These are phyloP conservation scores for Cercospora sp. DNA, from an alignment of 2,329 filamentous ascomycete genomes.

Conservation along the genomic window DNA sequence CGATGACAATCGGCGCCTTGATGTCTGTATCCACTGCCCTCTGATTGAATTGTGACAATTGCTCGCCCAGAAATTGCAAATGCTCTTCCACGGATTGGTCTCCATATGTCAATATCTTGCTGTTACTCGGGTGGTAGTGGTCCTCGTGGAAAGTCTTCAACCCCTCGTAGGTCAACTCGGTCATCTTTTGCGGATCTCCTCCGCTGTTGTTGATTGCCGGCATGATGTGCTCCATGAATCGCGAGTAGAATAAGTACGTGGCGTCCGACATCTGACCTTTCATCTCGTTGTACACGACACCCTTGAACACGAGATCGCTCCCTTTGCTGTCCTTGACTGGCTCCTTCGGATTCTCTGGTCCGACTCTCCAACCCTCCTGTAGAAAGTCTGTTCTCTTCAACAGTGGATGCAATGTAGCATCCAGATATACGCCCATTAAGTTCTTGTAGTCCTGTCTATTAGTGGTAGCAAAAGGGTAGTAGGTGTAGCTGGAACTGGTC, in stretches of 20 bases:
- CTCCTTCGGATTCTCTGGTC: slow-evolving; percentile 76
- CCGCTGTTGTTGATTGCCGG: slow-evolving; percentile 95
- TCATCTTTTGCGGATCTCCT: slow-evolving; percentile 94
- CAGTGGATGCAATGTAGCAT: slow-evolving; percentile 86
- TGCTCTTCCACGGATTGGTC: slow-evolving; percentile 85
- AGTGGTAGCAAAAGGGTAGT: slow-evolving; percentile 96
- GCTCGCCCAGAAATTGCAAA: slow-evolving; percentile 72
- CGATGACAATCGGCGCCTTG: slow-evolving; percentile 72
- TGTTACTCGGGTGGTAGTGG: slow-evolving; percentile 97
- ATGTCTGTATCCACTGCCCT: slow-evolving; percentile 70
- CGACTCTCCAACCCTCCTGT: slow-evolving; percentile 95
- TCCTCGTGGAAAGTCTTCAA: slow-evolving; percentile 83
- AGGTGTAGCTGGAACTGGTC: slow-evolving; percentile 93
- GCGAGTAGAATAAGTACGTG: slow-evolving; percentile 92
- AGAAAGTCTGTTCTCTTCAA: slow-evolving; percentile 89
- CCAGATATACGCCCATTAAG: slow-evolving; percentile 92
- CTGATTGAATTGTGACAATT: slow-evolving; percentile 71
- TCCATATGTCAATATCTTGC: slow-evolving; percentile 93
- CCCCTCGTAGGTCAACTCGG: slow-evolving; percentile 88
- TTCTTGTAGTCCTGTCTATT: slow-evolving; percentile 95
- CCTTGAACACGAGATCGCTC: slow-evolving; percentile 82
- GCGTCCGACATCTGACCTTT: slow-evolving; percentile 99
- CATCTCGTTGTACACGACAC: slow-evolving; percentile 99
- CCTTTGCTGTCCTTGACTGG: slow-evolving; percentile 46
- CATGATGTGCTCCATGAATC: slow-evolving; percentile 92